Conservation (phyloP, 176 grass and related monocot genomes). For the Pharus latifolius region DNA sequence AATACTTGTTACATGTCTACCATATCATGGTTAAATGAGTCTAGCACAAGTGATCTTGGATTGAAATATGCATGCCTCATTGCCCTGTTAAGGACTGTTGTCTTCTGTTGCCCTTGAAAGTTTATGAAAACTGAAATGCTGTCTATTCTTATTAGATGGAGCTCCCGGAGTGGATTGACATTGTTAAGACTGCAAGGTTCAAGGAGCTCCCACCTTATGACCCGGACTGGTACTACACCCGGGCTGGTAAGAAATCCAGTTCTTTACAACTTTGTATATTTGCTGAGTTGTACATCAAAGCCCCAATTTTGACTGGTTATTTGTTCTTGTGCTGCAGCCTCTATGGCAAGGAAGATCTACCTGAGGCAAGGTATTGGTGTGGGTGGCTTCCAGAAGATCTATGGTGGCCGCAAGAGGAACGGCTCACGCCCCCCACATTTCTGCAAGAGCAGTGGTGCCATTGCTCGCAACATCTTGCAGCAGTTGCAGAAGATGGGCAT, state of each 20-base stretch:
- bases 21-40: not conserved
- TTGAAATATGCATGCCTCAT: no score
- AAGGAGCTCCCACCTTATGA: constrained; percentile 72
- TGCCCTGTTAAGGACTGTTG: not conserved
- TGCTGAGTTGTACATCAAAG: no score
- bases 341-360: constrained; percentile 73
- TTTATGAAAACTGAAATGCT: not conserved
- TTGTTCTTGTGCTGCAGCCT: constrained; percentile 19
- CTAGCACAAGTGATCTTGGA: not conserved
- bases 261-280: no score
- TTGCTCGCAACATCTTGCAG: constrained; percentile 65
- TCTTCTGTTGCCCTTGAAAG: not conserved
- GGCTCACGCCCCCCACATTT: constrained; percentile 47
- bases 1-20: no score
- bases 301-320: not conserved
- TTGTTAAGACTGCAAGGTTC: constrained; percentile 75
- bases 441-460: constrained; percentile 69
- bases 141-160: constrained; percentile 41
- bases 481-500: constrained; percentile 63
- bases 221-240: constrained; percentile 72
- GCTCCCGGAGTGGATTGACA: constrained; percentile 75
- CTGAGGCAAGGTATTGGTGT: constrained; percentile 71
- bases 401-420: constrained; percentile 61
- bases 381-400: constrained; percentile 75
- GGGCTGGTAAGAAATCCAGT: constrained; percentile 39